Base-by-base conservation (phyloP, 371 early-diverging fungal genomes). In the Lichtheimia ramosa region DNA sequence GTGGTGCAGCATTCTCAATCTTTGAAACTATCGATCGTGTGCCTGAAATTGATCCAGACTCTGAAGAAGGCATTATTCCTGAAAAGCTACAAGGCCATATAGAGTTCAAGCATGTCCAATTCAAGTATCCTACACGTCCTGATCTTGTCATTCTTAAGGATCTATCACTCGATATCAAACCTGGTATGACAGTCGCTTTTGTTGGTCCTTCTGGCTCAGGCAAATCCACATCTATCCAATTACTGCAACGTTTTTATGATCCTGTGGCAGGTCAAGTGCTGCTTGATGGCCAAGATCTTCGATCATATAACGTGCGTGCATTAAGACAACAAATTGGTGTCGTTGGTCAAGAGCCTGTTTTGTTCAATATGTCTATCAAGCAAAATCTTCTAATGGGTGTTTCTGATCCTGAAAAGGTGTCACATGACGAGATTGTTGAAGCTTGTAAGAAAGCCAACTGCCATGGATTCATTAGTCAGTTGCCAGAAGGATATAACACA, bases 201-300 rank as follows among this genome's bases (percentile, higher is more conserved):
- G 91, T 90, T 13, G 92, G 91, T 34, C 79, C 81, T 43, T 90
- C 91, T 27, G 96, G 97, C 13, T 86, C 88, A 16, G 95, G 96
- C 41, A 94, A 93, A 68, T 91, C 92, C 7, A 96, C 97, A 15
- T 87, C 91, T 28, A 74, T 95, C 48, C 86, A 88, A 42, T 84
- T 96, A 25, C 55, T 95, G 23, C 89, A 92, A 69, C 92, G 97
- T 48, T 94, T 96, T 70, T 97, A 97, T 68, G 84, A 89, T 61
- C 81, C 89, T 0, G 59, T 66, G 10, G 56, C 51, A 24, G 93
- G 93, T 43, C 58, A 64, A 0, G 77, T 93, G 27, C 54, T 63
- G 13, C 28, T 93, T 8, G 93, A 94, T 60, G 91, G 91, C 41
- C 66, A 74, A 16, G 76, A 87, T 54, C 69, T 91, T 46, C 72